Evolutionary conservation across 352 stramenopile genomes (phyloP).

Genomic region (Blastocystis sp.): DNA sequence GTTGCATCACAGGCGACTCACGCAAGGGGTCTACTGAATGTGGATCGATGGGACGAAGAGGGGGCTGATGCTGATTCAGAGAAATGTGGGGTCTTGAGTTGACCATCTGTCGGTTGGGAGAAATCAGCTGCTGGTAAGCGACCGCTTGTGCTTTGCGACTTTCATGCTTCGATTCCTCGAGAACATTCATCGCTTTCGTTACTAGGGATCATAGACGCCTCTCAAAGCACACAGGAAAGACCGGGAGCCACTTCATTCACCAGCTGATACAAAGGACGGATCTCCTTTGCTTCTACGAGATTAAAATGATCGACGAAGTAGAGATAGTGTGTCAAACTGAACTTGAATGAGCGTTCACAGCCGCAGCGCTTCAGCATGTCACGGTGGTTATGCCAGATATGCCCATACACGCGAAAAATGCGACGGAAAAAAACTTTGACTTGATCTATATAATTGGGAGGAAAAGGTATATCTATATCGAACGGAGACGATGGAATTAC

Average conservation of each 20-base stretch:
- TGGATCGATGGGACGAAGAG: too few relatives aligned
- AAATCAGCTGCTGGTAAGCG: background rate
- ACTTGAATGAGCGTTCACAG: background rate
- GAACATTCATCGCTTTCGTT: background rate
- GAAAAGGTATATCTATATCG: conserved; percentile 3
- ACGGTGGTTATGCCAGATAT: conserved; percentile 20
- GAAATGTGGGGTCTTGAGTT: background rate
- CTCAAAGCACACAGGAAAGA: background rate
- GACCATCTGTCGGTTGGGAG: background rate
- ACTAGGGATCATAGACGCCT: background rate
- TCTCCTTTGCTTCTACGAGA: background rate
- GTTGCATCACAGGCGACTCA: background rate
- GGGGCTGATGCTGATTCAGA: background rate
- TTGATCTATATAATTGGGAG: background rate
- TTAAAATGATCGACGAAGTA: conserved; percentile 51
- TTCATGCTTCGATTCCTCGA: background rate
- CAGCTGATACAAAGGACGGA: background rate
- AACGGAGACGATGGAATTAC: background rate
- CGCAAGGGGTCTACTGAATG: too few relatives aligned
- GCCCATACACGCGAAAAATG: conserved; percentile 21
- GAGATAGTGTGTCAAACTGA: conserved; percentile 41
- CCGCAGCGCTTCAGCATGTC: background rate
- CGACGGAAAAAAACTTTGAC: background rate
- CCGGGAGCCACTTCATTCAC: background rate
- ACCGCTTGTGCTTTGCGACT: background rate